Conservation (phyloP, 1,139 yeast species). For the Kodamaea derodonti region DNA sequence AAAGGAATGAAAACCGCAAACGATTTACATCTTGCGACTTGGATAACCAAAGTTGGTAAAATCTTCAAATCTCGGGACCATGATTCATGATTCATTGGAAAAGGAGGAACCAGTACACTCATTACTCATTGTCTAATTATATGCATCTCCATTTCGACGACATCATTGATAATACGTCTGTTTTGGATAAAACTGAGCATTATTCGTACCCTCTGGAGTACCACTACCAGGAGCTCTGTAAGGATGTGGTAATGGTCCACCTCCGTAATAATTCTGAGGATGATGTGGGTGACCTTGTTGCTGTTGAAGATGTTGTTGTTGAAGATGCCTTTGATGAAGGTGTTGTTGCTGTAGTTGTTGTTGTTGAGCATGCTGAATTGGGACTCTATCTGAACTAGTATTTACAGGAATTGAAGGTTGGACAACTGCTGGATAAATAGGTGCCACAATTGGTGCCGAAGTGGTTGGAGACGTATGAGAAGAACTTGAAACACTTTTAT, state of each 20-base stretch:
- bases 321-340: constrained; percentile 5
- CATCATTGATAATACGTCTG: constrained; percentile 12
- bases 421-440: constrained; percentile 4
- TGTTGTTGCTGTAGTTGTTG: constrained; percentile 5
- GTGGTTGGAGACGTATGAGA: constrained; percentile 5
- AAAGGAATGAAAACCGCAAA: too few species aligned
- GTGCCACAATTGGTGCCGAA: constrained; percentile 1
- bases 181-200: constrained; percentile 13
- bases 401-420: constrained; percentile 1
- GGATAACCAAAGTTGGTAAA: too few species aligned
- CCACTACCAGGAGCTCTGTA: constrained; percentile 3
- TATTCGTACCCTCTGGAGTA: constrained; percentile 2
- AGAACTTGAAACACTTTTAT: constrained; percentile 4
- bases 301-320: constrained; percentile 3
- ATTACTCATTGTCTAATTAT: too few species aligned
- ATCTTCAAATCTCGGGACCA: too few species aligned
- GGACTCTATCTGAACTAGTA: constrained; percentile 1
- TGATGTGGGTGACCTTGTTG: constrained; percentile 8
- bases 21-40: too few species aligned
- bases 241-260: constrained; percentile 12
- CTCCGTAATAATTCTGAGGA: constrained; percentile 7
- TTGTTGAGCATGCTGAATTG: constrained; percentile 4
- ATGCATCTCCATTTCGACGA: too few species aligned
- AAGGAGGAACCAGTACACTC: too few species aligned
- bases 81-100: too few species aligned